Base-by-base conservation (phyloP, 352 stramenopile species). In the Elongisporangium anandrum region DNA sequence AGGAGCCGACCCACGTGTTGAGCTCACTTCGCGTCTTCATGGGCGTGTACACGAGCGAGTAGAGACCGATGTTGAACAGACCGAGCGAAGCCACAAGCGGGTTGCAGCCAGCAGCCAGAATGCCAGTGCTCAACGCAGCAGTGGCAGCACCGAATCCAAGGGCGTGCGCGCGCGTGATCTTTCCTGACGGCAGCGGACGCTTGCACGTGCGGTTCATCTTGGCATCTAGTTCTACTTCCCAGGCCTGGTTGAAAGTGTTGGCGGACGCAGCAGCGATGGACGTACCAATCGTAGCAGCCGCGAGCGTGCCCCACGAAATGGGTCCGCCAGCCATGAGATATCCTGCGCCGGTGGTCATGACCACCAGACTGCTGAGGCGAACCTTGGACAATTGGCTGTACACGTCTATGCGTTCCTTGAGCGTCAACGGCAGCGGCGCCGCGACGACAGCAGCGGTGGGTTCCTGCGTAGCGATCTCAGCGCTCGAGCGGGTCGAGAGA, bases 201-300 rank as follows among this genome's bases (percentile, higher is more conserved):
- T 93, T 81, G 62, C 88, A 83, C 20, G 98, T 99, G 47, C 98
- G 88, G 71, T 98, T 97, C 98, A 99, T 99, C 65, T 87, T 87
- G 24, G 72, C 64, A 80, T 99, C 97, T 41, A 96, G 85, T 45
- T 97, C 80, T 22, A 95, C 73, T 70, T 99, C 97, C 65, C 97
- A 97, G 53, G 98, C 88, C 76, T 99, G 97, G 87, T 99, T 99
- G 63, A 98, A 98, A 24, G 97, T 98, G 69, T 97, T 98, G 29
- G 95, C 95, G 2, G 96, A 96, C 10, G 88, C 92, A 6, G 88
- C 92, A 38, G 96, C 97, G 12, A 99, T 73, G 19, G 92, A 97
- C 19, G 97, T 99, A 19, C 97, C 98, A 0, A 98, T 57, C 1
- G 93, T 97, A 6, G 88, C 89, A 1, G 90, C 87, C 5, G 92